A percentile compares a stretch with the other conserved stretches of the same genome.
Evolutionary conservation across 2,329 filamentous ascomycete genomes (phyloP).

Genomic region (Pseudogymnoascus sp.): DNA sequence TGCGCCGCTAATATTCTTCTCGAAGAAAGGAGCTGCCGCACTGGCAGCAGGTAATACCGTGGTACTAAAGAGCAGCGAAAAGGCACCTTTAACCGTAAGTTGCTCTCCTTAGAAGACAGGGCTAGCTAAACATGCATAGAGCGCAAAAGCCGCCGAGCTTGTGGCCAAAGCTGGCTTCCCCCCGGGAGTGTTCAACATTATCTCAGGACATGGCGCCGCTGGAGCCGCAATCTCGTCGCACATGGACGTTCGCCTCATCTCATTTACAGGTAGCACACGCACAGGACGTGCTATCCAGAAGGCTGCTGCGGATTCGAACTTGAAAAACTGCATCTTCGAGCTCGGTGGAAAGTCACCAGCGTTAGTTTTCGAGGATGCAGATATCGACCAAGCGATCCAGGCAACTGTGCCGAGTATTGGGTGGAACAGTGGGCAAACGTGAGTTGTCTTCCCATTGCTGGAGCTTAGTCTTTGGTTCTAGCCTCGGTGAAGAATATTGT

Average conservation of each 20-base stretch:
- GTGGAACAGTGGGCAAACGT: constrained; percentile 22
- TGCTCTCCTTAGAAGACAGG: constrained; percentile 42
- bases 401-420: constrained; percentile 18
- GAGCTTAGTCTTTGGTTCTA: neutral
- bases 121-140: constrained; percentile 33
- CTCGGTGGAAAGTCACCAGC: constrained; percentile 47
- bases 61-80: constrained; percentile 39
- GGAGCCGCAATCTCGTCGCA: constrained; percentile 45
- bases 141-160: neutral
- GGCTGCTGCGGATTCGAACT: constrained; percentile 36
- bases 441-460: neutral
- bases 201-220: constrained; percentile 44
- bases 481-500: neutral
- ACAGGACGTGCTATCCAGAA: constrained; percentile 42
- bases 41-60: constrained; percentile 47
- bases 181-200: constrained; percentile 43
- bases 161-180: constrained; percentile 31
- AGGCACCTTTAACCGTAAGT: constrained; percentile 40
- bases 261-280: constrained; percentile 46
- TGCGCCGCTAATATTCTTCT: constrained; percentile 43
- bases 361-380: constrained; percentile 44
- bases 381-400: constrained; percentile 26
- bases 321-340: constrained; percentile 47
- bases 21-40: constrained; percentile 47
- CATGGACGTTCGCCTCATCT: constrained; percentile 42